Base-by-base conservation (phyloP, 2,329 filamentous ascomycete genomes). In the Sordariomycetes sp. region DNA sequence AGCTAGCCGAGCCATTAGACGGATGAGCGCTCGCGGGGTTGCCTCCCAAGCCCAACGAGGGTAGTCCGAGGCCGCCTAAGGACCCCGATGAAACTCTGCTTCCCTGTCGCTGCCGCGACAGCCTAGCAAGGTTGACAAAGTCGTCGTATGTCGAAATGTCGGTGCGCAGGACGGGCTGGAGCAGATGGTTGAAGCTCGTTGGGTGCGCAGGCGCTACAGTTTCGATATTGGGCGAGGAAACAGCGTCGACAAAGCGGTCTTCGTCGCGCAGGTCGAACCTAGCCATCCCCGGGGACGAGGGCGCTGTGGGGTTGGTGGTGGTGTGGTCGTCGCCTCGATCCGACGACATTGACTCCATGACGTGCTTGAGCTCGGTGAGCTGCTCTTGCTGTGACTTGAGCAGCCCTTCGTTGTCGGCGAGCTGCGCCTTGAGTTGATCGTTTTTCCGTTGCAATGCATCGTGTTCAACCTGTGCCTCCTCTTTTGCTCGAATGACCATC, bases 351-450 rank as follows among this genome's bases (percentile, higher is more conserved):
- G 82, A 79, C 58, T 94, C 87, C 78, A 98, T 86, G 42, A 95
- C 86, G 15, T 75, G 69, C 59, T 98, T 98, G 42, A 98, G 74
- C 56, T 96, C 85, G 3, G 82, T 72, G 3, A 98, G 68, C 55
- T 98, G 92, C 55, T 96, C 88, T 53, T 94, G 88, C 48, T 96
- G 86, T 1, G 86, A 94, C 38, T 78, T 79, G 40, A 98, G 72
- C 14, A 98, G 71, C 17, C 74, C 70, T 57, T 96, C 87, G 0
- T 85, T 90, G 53, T 98, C 90, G 37, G 77, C 77, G 34, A 98
- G 68, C 56, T 96, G 88, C 18, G 81, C 72, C 49, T 78, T 84
- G 33, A 96, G 71, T 57, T 93, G 86, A 37, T 94, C 86, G 48
- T 92, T 94, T 53, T 86, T 86, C 50, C 82, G 83, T 37, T 87